Base-by-base conservation (phyloP, 1,284 basidiomycete genomes). In the Puccinia coronata region DNA sequence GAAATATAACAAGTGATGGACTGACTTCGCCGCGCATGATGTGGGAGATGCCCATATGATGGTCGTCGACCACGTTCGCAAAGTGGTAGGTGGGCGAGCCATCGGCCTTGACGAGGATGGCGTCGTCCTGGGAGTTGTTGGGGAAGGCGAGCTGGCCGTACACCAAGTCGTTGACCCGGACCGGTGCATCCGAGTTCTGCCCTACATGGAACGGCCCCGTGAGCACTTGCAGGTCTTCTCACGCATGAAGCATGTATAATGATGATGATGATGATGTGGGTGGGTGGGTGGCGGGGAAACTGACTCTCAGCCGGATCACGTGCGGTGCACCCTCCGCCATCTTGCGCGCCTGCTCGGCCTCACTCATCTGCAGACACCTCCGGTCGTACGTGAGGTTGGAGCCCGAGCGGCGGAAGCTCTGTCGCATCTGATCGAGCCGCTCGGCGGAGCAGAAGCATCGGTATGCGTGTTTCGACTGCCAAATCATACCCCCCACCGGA, bases 11-110 rank as follows among this genome's bases (percentile, higher is more conserved):
- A n/a, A n/a, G n/a, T 47, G 25, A 5, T 51, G 18, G 34, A 51
- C 89, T 73, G 82, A 92, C 94, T 89, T 98, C 96, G 59, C 97
- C 97, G 28, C 97, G 90, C 0, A 99, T 87, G 2, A 99, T 96
- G 86, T 99, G 96, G 0, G 94, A 94, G 63, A 99, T 95, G 0
- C 91, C 91, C 97, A 99, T 99, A 83, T 92, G 91, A 84, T 95
- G 91, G 87, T 99, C 97, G 83, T 99, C 97, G 0, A 97, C 93
- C 0, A 99, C 93, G 43, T 91, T 96, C 0, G 97, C 96, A 1
- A 99, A 90, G 83, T 99, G 97, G 85, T 99, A 99, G 0, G 97
- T 99, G 0, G 97, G 97, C 86, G 93, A 96, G 0, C 91, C 88
- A 86, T 99, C 96, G 0, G 92, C 92, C 87, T 99, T 99, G 83